Base-by-base conservation (phyloP, 441 rosid species). In the Sinapis alba region DNA sequence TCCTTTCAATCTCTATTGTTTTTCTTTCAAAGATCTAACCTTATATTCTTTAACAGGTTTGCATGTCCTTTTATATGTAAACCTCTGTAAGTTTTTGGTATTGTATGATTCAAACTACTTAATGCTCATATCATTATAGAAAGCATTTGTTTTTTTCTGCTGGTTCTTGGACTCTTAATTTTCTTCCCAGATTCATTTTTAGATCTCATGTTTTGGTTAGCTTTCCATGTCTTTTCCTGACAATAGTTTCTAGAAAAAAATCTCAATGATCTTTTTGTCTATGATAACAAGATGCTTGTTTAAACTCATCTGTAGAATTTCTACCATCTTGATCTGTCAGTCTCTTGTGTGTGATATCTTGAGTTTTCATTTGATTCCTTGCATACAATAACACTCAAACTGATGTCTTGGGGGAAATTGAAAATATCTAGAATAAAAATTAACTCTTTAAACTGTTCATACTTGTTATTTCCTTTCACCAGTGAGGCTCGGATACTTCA, bases 351-450 rank as follows among this genome's bases (percentile, higher is more conserved):
- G 32, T 63, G 38, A 26, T 62, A 32, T 20, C 50, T 69, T 76
- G 56, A 28, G 43, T 65, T 65, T 65, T 65, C 38, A 7, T 70
- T 6, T 71, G 62, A 74, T 79, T 71, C 65, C 73, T 76, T 79
- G 79, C 96, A 88, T 90, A 86, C 87, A 90, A 90, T 90, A 88
- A 62, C 65, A 83, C 66, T 61, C 73, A 72, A 72, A 62, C 69
- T 51, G 56, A 50, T 16, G 21, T 50, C 56, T 7, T 50, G 10
- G 38, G 6, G 5, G 4, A 24, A 10, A 30, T 10, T 30, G 24
- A 27, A 12, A 2, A 0, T 3, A 6, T 30, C 4, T 3, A 11
- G 30, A 10, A 12, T 26, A 19, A 63, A 70, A 70, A 41, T 11
- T 13, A 20, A 57, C 24, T 32, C 54, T 71, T 71, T 72, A 2